phyloP scores from a whole-genome alignment of 345 rosid species.

The Populus nigra region DNA sequence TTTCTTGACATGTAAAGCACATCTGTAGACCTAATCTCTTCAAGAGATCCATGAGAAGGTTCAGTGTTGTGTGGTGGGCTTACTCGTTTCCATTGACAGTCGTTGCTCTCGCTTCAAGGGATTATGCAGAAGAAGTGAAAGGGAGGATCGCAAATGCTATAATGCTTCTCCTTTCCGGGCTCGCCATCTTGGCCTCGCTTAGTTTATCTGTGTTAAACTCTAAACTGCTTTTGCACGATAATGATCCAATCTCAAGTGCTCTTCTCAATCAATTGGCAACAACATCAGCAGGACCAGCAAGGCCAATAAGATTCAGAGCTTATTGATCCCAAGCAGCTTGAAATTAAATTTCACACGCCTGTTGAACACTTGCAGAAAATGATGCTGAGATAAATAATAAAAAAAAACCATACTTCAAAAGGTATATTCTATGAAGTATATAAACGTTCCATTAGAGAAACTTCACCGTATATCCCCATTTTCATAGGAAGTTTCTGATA shows the following conservation, averaged over 20 bases:
- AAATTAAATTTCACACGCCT: too few relatives aligned
- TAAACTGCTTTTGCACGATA: constrained; percentile 5
- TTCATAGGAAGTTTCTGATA: too few relatives aligned
- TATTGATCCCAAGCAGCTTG: too few relatives aligned
- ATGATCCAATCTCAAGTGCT: not conserved
- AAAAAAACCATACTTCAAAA: too few relatives aligned
- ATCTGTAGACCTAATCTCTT: constrained; percentile 20
- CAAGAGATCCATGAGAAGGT: constrained; percentile 23
- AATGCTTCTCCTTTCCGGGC: constrained; percentile 15
- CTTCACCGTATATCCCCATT: too few relatives aligned
- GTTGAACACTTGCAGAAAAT: too few relatives aligned
- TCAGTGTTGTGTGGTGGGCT: constrained; percentile 35
- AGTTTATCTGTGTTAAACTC: constrained; percentile 2
- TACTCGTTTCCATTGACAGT: constrained; percentile 27
- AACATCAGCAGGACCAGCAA: too few relatives aligned
- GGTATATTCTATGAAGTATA: too few relatives aligned
- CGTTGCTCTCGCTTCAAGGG: constrained; percentile 21
- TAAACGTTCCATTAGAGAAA: too few relatives aligned
- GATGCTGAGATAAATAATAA: too few relatives aligned
- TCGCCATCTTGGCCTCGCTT: constrained; percentile 18
- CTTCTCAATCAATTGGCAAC: too few relatives aligned
- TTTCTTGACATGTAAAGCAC: constrained; percentile 1
- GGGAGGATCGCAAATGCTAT: constrained; percentile 10
- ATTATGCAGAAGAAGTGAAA: constrained; percentile 28
- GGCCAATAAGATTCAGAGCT: too few relatives aligned